Evolutionary conservation across 2,329 filamentous ascomycete genomes (phyloP).

Genomic region (Monosporascus sp.): DNA sequence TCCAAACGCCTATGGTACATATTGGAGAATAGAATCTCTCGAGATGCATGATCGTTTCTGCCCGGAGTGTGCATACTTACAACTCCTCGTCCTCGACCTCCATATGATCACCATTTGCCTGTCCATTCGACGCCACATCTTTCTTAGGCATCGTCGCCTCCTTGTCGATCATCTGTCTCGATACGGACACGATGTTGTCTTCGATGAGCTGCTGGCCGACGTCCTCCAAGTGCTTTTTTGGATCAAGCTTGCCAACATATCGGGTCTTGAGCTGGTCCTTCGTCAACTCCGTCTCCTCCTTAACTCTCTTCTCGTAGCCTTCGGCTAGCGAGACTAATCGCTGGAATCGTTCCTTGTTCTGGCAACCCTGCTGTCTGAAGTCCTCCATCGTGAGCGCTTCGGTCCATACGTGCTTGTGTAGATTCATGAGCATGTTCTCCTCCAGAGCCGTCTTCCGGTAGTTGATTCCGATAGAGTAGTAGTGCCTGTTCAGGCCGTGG

Average conservation of each 20-base stretch:
- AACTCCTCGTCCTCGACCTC: conserved; percentile 59
- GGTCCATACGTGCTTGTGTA: conserved; percentile 99
- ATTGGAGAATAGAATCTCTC: conserved; percentile 12
- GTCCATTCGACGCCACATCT: conserved; percentile 47
- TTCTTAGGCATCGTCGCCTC: conserved; percentile 87
- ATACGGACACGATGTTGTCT: conserved; percentile 99
- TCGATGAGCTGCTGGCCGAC: conserved; percentile 96
- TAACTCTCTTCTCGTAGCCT: conserved; percentile 97
- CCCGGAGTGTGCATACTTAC: conserved; percentile 22
- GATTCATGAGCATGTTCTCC: conserved; percentile 99
- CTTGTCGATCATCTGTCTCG: conserved; percentile 98
- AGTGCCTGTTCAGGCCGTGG: conserved; percentile 95
- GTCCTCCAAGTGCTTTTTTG: conserved; percentile 98
- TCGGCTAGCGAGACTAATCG: conserved; percentile 85
- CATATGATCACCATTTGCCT: conserved; percentile 58
- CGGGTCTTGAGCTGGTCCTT: conserved; percentile 98
- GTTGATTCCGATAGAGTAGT: conserved; percentile 98
- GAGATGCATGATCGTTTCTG: conserved; percentile 12
- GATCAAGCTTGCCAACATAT: conserved; percentile 98
- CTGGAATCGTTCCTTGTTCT: conserved; percentile 85
- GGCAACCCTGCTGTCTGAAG: conserved; percentile 76
- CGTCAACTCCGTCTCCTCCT: conserved; percentile 95
- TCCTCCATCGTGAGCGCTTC: conserved; percentile 96
- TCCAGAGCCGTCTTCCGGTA: conserved; percentile 96
- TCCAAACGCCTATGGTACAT: conserved; percentile 30